Conservation (phyloP, 2,329 filamentous ascomycete species). For the Cercospora beticola region DNA sequence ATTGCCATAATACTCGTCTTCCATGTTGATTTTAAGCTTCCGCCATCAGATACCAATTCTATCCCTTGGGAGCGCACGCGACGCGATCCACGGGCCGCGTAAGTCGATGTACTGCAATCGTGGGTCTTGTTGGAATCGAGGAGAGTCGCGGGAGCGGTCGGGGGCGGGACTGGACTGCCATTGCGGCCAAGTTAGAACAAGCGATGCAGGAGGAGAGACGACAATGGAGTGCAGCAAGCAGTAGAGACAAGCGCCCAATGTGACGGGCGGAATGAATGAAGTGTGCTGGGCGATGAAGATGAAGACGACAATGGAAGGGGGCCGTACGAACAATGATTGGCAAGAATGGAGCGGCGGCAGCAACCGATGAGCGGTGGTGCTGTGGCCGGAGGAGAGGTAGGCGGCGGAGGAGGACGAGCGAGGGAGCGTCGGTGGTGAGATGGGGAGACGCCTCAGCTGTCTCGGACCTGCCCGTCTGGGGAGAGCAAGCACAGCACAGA, state of each 20-base stretch:
- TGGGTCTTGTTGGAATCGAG: neutral
- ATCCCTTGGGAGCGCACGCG: neutral
- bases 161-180: conserved; percentile 9
- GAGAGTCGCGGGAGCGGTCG: neutral
- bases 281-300: neutral
- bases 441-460: neutral
- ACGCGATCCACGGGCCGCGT: neutral
- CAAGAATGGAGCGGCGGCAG: conserved; percentile 14
- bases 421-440: neutral
- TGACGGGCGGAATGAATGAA: conserved; percentile 6
- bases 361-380: conserved; percentile 5
- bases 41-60: conserved; percentile 1
- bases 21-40: conserved; percentile 17
- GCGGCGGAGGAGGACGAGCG: neutral
- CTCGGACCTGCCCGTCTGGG: conserved; percentile 1
- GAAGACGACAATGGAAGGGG: conserved; percentile 22
- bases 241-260: conserved; percentile 7
- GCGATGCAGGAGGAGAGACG: conserved; percentile 4
- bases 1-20: conserved; percentile 24
- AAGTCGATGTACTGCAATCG: neutral
- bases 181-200: conserved; percentile 12
- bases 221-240: conserved; percentile 7
- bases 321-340: conserved; percentile 34
- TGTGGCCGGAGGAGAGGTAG: conserved; percentile 5
- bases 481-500: neutral